These are phyloP conservation scores for Zychaea mexicana DNA, from an alignment of 371 early-diverging fungal genomes.

Conservation along the genomic window DNA sequence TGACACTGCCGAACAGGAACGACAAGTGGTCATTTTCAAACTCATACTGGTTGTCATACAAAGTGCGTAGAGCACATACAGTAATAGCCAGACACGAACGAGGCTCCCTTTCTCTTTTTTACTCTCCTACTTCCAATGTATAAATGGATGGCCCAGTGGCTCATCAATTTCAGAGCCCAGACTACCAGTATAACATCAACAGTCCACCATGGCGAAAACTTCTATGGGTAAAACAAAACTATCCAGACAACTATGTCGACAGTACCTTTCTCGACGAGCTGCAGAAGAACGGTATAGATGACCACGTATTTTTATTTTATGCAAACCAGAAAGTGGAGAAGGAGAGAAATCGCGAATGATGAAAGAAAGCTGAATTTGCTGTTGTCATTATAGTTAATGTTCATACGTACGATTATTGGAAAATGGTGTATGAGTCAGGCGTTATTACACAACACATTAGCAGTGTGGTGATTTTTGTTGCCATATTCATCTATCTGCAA, in stretches of 20 bases:
- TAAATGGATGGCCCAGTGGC: constrained; percentile 14
- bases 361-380: too few species aligned
- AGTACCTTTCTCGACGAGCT: constrained; percentile 84
- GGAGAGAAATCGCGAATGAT: too few species aligned
- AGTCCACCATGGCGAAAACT: constrained; percentile 82
- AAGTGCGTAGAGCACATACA: too few species aligned
- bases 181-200: constrained; percentile 25
- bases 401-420: constrained; percentile 73
- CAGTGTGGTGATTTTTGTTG: constrained; percentile 82
- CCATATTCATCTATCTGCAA: constrained; percentile 82
- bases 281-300: constrained; percentile 83
- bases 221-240: constrained; percentile 88
- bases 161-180: constrained; percentile 21
- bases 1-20: too few species aligned
- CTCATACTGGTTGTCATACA: too few species aligned
- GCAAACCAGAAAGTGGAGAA: neutral
- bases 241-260: constrained; percentile 93
- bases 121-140: neutral
- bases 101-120: neutral
- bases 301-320: neutral
- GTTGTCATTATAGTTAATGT: constrained; percentile 58
- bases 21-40: too few species aligned
- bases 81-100: too few species aligned
- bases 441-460: constrained; percentile 87
- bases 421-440: constrained; percentile 71